A percentile compares a stretch with the other conserved stretches of the same genome.
These are phyloP conservation scores for Ceratobasidium theobromae DNA, from an alignment of 1,284 basidiomycete genomes.

Conservation along the genomic window DNA sequence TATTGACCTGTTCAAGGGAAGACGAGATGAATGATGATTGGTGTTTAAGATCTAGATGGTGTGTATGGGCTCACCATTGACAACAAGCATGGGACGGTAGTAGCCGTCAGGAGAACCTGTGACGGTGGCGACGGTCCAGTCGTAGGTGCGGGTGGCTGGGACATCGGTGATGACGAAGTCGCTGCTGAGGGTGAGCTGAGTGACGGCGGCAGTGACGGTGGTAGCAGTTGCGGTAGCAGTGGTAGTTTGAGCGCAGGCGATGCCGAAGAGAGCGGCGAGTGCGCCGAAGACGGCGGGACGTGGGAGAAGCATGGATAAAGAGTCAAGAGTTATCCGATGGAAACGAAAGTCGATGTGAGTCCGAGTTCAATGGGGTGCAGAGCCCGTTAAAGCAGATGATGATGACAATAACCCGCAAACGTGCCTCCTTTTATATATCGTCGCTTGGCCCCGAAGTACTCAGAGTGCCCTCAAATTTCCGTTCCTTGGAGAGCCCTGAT, in stretches of 20 bases:
- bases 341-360: background rate
- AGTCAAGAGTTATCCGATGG: background rate
- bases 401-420: background rate
- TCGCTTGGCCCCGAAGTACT: background rate
- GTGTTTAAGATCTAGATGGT: too few relatives aligned
- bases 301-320: background rate
- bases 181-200: constrained; percentile 26
- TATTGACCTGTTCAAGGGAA: constrained; percentile 35
- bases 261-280: background rate
- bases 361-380: background rate
- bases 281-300: constrained; percentile 8
- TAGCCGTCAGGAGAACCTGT: constrained; percentile 38
- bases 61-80: constrained; percentile 42
- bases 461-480: too few relatives aligned
- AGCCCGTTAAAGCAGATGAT: constrained; percentile 1
- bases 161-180: constrained; percentile 29
- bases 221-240: background rate
- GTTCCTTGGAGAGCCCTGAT: background rate
- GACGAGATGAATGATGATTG: constrained; percentile 39
- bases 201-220: background rate
- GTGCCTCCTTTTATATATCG: constrained; percentile 3
- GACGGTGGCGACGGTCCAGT: constrained; percentile 15
- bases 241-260: constrained; percentile 11
- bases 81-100: constrained; percentile 39
- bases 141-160: constrained; percentile 20